A percentile compares a stretch with the other conserved stretches of the same genome.
Conservation (phyloP, 768 basidiomycete species). For the Epithele typhae region DNA sequence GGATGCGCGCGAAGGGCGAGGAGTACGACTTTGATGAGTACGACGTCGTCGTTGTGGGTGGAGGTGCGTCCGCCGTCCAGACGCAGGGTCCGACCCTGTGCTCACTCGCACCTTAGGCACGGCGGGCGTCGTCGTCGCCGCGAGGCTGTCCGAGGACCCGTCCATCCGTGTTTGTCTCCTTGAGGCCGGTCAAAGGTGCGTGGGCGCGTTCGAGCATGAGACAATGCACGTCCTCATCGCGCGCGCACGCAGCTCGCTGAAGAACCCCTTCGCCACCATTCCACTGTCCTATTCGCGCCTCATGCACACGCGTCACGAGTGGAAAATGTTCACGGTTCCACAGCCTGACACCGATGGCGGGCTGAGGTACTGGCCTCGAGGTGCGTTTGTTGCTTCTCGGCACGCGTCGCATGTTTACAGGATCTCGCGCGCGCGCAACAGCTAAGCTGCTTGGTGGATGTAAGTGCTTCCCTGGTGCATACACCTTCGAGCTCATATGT, state of each 20-base stretch:
- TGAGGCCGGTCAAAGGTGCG: slow-evolving; percentile 59
- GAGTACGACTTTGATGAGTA: slow-evolving; percentile 24
- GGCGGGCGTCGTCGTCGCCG: slow-evolving; percentile 57
- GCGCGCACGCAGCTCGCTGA: slow-evolving; percentile 6
- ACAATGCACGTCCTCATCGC: not conserved
- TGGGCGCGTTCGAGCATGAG: not conserved
- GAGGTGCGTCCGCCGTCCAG: slow-evolving; percentile 22
- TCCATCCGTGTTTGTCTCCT: slow-evolving; percentile 49
- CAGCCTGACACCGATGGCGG: slow-evolving; percentile 45
- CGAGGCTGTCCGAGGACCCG: slow-evolving; percentile 54
- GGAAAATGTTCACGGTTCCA: slow-evolving; percentile 51
- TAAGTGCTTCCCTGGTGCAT: slow-evolving; percentile 28
- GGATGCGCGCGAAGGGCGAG: slow-evolving; percentile 1
- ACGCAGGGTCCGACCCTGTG: too few species aligned
- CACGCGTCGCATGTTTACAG: not conserved
- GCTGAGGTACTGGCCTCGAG: slow-evolving; percentile 61
- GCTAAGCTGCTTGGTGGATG: slow-evolving; percentile 73
- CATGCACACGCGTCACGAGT: slow-evolving; percentile 46
- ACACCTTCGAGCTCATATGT: too few species aligned
- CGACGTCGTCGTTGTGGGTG: slow-evolving; percentile 34
- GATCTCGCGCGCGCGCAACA: slow-evolving; percentile 23
- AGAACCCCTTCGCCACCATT: slow-evolving; percentile 15
- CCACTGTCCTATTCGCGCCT: slow-evolving; percentile 25
- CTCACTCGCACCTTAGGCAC: slow-evolving; percentile 36
- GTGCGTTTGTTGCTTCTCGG: slow-evolving; percentile 30